Base-by-base conservation (phyloP, 371 early-diverging fungal species). In the Entomophthora muscae region DNA sequence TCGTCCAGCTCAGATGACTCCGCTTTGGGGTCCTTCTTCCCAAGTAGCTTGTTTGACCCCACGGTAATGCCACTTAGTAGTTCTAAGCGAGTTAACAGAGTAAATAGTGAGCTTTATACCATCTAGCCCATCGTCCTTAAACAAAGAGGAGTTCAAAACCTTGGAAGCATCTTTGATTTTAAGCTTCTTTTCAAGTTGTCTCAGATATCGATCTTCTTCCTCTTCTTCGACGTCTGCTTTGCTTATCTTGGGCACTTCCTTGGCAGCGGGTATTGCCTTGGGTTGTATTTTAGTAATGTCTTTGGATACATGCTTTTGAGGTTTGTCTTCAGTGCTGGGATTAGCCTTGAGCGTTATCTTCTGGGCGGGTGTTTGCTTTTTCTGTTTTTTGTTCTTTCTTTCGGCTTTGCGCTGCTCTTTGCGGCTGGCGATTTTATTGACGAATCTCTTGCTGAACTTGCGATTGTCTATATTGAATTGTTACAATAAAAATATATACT, bases 121-220 rank as follows among this genome's bases (percentile, higher is more conserved):
- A 53, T 24, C 62, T 52, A 62, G 26, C 30, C 62, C 62, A 52
- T 62, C 62, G n/a, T 29, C 62, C 24, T 29, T 71, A 57, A 85
- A 80, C 0, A 77, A 78, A 42, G 74, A 82, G 53, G 75, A 75
- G 13, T 73, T 62, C 1, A 71, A 66, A 22, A 78, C 57, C 32
- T 71, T 71, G 7, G 62, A 69, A 32, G 68, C 72, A 42, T 75
- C 73, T 60, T 74, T 78, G 57, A 76, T 79, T 66, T 88, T 90
- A 17, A 94, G 75, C 66, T 85, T 85, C 67, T 83, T 82, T 57
- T 89, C 85, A 69, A 88, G 85, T 53, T 80, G 78, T 24, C 79
- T 81, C 71, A 90, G 79, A 42, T 85, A 85, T 26, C 74, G 76
- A 57, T 91, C 91, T 62, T 88, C 89, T 5, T 81, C 76, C 10